Conservation (phyloP, 805 yeast genomes). For the Spathaspora sp. region DNA sequence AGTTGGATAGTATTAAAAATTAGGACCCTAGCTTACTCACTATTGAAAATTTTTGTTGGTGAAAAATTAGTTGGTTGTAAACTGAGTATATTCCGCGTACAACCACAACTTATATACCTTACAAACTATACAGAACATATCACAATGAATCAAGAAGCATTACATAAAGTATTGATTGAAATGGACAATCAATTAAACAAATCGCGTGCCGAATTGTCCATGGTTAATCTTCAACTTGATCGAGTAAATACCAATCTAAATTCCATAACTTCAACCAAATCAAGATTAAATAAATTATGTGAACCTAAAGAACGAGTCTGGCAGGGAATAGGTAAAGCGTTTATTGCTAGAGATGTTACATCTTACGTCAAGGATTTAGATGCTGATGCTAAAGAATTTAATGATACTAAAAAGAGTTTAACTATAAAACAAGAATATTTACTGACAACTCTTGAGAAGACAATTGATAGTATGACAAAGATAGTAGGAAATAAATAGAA, state of each 20-base stretch:
- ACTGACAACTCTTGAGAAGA: slow-evolving; percentile 73
- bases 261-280: slow-evolving; percentile 52
- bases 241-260: slow-evolving; percentile 47
- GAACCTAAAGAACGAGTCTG: slow-evolving; percentile 55
- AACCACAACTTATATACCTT: too few relatives aligned
- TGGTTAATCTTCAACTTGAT: slow-evolving; percentile 51
- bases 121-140: neutral
- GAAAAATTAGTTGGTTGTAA: neutral
- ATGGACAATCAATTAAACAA: slow-evolving; percentile 62
- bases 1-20: too few relatives aligned
- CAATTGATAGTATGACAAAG: slow-evolving; percentile 59
- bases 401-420: slow-evolving; percentile 59
- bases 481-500: slow-evolving; percentile 21
- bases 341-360: slow-evolving; percentile 43
- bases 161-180: slow-evolving; percentile 56
- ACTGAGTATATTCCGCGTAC: neutral
- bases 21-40: neutral
- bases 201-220: slow-evolving; percentile 55
- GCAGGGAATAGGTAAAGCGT: slow-evolving; percentile 83
- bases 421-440: slow-evolving; percentile 68
- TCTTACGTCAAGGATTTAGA: slow-evolving; percentile 48
- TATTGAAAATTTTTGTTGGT: neutral
- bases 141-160: slow-evolving; percentile 41
- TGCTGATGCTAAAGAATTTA: slow-evolving; percentile 48
- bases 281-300: slow-evolving; percentile 46